A percentile compares a stretch with the other conserved stretches of the same genome.
phyloP scores from a whole-genome alignment of 164 flowering plant genomes.

The Umbilicus rupestris region DNA sequence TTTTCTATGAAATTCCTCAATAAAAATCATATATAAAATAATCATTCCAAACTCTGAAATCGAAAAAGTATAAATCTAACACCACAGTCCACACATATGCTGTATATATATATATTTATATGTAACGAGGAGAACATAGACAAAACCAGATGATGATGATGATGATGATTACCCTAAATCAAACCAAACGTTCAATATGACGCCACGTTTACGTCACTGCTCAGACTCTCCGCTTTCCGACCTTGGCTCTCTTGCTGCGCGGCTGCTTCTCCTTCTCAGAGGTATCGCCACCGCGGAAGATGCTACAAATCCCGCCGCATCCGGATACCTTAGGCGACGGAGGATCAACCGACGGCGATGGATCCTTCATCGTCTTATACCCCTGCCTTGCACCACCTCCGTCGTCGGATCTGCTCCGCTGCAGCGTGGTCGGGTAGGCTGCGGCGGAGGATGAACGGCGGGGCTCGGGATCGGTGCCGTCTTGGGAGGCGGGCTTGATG shows the following conservation, averaged over 20 bases:
- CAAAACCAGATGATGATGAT: too few species aligned
- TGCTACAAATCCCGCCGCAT: slow-evolving; percentile 1
- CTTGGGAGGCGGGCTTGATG: slow-evolving; percentile 12
- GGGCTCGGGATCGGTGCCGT: not conserved
- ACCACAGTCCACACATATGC: too few species aligned
- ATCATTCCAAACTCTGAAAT: too few species aligned
- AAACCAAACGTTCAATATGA: not conserved
- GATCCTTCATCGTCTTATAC: not conserved
- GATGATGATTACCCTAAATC: not conserved
- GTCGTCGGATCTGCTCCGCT: not conserved
- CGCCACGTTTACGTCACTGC: not conserved
- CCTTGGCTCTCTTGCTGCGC: not conserved
- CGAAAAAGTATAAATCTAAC: too few species aligned
- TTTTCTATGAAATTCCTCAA: too few species aligned
- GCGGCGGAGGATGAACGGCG: not conserved
- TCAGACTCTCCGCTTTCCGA: not conserved
- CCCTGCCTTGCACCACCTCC: not conserved
- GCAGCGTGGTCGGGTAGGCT: not conserved
- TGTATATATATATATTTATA: too few species aligned
- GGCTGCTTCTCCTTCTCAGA: not conserved
- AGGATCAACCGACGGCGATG: slow-evolving; percentile 3
- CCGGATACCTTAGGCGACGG: slow-evolving; percentile 8
- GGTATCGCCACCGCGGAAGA: not conserved
- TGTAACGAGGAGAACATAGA: too few species aligned
- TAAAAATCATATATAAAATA: too few species aligned